Evolutionary conservation across 768 basidiomycete genomes (phyloP).

Genomic region (Gloeophyllum trabeum): DNA sequence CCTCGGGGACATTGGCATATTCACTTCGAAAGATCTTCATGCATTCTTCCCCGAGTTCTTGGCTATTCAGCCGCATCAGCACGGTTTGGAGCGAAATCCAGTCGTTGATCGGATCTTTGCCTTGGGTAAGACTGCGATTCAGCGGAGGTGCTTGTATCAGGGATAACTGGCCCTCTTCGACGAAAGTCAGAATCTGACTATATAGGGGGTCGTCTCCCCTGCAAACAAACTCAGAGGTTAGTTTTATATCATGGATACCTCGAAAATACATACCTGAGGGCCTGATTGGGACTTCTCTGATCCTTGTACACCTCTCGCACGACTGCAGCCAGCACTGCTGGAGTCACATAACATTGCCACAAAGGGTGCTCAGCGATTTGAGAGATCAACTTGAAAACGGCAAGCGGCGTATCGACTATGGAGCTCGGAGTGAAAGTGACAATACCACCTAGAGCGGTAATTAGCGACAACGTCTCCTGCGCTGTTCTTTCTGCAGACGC

Average conservation of each 20-base stretch:
- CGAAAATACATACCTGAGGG: no score
- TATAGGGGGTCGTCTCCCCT: no score
- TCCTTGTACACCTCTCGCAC: slow-evolving; percentile 22
- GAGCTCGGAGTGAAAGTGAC: slow-evolving; percentile 59
- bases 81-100: no score
- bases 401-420: slow-evolving; percentile 40
- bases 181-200: no score
- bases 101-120: no score
- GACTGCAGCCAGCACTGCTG: slow-evolving; percentile 49
- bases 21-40: no score
- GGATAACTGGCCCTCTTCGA: slow-evolving; percentile 47
- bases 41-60: no score
- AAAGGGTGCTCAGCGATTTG: slow-evolving; percentile 47
- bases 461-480: slow-evolving; percentile 2
- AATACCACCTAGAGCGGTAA: slow-evolving; percentile 44
- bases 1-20: slow-evolving; percentile 22
- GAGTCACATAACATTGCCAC: slow-evolving; percentile 60
- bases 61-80: no score
- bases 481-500: no score
- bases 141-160: slow-evolving; percentile 37
- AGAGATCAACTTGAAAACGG: slow-evolving; percentile 33
- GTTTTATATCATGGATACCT: no score
- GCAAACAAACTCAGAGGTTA: slow-evolving; percentile 29
- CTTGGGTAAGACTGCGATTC: slow-evolving; percentile 14
- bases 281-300: no score